These are phyloP conservation scores for Magnolia changhungtana DNA, from an alignment of 164 flowering plant genomes.

Conservation along the genomic window DNA sequence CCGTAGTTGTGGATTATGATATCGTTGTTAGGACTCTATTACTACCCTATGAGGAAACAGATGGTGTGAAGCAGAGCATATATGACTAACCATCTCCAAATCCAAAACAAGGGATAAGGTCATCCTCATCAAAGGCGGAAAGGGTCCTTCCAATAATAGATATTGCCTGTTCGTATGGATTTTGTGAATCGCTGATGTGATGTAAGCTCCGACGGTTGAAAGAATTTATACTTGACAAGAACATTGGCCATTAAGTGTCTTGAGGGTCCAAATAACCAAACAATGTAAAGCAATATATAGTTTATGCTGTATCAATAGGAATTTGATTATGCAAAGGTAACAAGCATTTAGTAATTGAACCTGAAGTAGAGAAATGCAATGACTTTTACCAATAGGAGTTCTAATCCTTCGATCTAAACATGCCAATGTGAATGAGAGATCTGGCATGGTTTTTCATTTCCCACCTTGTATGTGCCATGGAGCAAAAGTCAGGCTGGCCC, in stretches of 20 bases:
- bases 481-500: too few species aligned
- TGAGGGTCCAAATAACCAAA: neutral
- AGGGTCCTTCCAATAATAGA: conserved; percentile 49
- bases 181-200: conserved; percentile 45
- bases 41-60: neutral
- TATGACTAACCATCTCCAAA: conserved; percentile 51
- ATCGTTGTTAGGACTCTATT: neutral
- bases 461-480: too few species aligned
- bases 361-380: too few species aligned
- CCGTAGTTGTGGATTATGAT: neutral
- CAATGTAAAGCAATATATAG: too few species aligned
- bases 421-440: too few species aligned
- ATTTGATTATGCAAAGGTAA: too few species aligned
- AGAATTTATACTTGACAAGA: conserved; percentile 47
- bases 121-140: conserved; percentile 53
- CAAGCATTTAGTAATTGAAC: too few species aligned
- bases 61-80: too few species aligned
- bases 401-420: too few species aligned
- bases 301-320: too few species aligned
- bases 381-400: too few species aligned
- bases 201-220: conserved; percentile 61
- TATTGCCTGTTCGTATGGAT: conserved; percentile 55
- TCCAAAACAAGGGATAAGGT: conserved; percentile 57
- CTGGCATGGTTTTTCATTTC: too few species aligned
- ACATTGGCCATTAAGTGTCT: neutral